These are phyloP conservation scores for Fusarium xyrophilum DNA, from an alignment of 2,329 filamentous ascomycete genomes.

Conservation along the genomic window DNA sequence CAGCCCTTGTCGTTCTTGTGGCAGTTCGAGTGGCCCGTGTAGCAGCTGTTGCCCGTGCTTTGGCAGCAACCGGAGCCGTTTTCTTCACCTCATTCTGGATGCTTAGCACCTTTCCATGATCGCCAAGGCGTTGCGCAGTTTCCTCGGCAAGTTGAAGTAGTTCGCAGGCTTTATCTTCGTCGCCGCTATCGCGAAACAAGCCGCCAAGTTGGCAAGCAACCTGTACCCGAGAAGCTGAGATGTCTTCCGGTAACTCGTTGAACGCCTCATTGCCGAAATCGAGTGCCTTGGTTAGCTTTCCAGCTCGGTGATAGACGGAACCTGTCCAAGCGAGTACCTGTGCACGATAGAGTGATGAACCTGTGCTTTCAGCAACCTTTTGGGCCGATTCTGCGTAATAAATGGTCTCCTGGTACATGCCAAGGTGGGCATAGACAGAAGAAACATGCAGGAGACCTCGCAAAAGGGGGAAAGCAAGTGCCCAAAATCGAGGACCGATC, in stretches of 20 bases:
- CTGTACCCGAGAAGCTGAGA: constrained; percentile 46
- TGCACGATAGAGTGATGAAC: constrained; percentile 64
- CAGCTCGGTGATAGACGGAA: constrained; percentile 63
- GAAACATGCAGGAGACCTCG: constrained; percentile 76
- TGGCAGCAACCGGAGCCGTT: constrained; percentile 19
- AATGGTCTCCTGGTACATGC: constrained; percentile 85
- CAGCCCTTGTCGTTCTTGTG: constrained; percentile 38
- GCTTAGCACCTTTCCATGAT: constrained; percentile 29
- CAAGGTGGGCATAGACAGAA: constrained; percentile 79
- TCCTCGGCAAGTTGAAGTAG: constrained; percentile 59
- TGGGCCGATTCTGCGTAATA: constrained; percentile 87
- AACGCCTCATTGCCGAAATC: constrained; percentile 62
- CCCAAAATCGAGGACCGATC: constrained; percentile 75
- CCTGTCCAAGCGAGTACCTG: constrained; percentile 63
- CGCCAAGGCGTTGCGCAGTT: constrained; percentile 49
- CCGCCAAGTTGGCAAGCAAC: constrained; percentile 64
- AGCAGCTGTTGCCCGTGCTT: constrained; percentile 29
- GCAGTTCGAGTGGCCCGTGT: constrained; percentile 39
- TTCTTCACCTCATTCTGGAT: constrained; percentile 19
- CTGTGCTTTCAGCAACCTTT: constrained; percentile 74
- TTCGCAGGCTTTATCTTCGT: constrained; percentile 52
- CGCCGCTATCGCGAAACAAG: constrained; percentile 59
- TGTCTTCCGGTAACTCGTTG: constrained; percentile 55
- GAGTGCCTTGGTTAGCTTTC: constrained; percentile 64
- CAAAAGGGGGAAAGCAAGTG: constrained; percentile 75